phyloP scores from a whole-genome alignment of 2,329 filamentous ascomycete species.

The Penicillium sp. region DNA sequence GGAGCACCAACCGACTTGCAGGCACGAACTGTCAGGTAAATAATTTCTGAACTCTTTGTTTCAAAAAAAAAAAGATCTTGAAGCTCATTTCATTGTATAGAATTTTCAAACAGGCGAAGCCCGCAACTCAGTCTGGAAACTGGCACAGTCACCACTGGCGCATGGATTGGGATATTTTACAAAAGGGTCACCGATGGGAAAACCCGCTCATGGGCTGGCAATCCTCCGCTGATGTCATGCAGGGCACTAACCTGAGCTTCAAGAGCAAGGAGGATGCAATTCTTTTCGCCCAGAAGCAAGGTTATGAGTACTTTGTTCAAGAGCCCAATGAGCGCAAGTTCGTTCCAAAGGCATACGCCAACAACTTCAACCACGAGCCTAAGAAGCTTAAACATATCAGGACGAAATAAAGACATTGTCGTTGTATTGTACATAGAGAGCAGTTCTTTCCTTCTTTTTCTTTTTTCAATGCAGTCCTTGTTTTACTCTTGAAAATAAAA shows the following conservation, averaged over 20 bases:
- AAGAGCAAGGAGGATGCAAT: slow-evolving; percentile 92
- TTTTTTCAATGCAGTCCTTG: neutral
- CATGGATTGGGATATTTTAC: slow-evolving; percentile 96
- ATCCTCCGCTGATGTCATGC: slow-evolving; percentile 90
- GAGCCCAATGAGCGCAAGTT: slow-evolving; percentile 88
- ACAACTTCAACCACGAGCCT: slow-evolving; percentile 85
- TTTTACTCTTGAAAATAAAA: neutral
- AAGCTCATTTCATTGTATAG: slow-evolving; percentile 44
- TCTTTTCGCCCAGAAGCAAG: slow-evolving; percentile 94
- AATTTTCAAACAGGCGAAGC: slow-evolving; percentile 87
- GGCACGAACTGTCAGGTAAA: slow-evolving; percentile 86
- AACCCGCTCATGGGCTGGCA: slow-evolving; percentile 99
- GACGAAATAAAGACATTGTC: slow-evolving; percentile 60
- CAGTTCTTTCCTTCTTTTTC: neutral
- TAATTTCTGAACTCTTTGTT: neutral
- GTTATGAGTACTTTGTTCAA: slow-evolving; percentile 98
- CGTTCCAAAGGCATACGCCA: slow-evolving; percentile 88
- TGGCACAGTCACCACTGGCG: slow-evolving; percentile 85
- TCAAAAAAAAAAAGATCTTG: slow-evolving; percentile 12
- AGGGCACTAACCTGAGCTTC: slow-evolving; percentile 88
- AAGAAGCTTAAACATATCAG: slow-evolving; percentile 84
- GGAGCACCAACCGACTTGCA: slow-evolving; percentile 92
- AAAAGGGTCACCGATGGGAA: slow-evolving; percentile 95
- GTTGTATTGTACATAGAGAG: slow-evolving; percentile 12
- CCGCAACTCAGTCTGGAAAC: slow-evolving; percentile 91